Evolutionary conservation across 345 rosid species (phyloP).

Genomic region (Arabis hirsuta): DNA sequence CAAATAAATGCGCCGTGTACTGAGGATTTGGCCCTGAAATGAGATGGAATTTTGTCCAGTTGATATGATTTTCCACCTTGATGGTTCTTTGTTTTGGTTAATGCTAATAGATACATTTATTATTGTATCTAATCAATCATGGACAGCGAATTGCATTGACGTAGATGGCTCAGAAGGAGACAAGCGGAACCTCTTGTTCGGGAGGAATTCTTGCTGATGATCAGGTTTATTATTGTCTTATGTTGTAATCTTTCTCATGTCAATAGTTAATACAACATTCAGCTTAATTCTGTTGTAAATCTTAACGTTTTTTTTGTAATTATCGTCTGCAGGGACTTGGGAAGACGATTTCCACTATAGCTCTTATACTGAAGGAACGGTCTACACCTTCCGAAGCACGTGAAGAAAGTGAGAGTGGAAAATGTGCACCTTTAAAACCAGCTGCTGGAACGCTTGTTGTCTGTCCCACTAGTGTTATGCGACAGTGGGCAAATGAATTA

Average conservation of each 20-base stretch:
- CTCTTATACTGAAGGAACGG: constrained; percentile 91
- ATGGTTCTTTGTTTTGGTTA: constrained; percentile 24
- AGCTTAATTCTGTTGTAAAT: constrained; percentile 15
- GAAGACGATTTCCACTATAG: constrained; percentile 91
- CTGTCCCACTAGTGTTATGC: constrained; percentile 95
- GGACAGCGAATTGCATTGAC: constrained; percentile 91
- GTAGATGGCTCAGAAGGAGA: constrained; percentile 96
- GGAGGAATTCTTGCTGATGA: constrained; percentile 99
- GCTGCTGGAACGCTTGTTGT: constrained; percentile 97
- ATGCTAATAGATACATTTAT: not conserved
- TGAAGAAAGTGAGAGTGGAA: constrained; percentile 55
- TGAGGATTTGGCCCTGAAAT: not conserved
- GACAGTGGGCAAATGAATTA: constrained; percentile 94
- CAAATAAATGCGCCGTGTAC: constrained; percentile 8
- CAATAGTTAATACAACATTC: not conserved
- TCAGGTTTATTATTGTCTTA: constrained; percentile 58
- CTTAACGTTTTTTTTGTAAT: too few relatives aligned
- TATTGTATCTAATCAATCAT: constrained; percentile 24
- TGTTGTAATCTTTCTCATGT: constrained; percentile 27
- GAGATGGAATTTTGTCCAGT: constrained; percentile 15
- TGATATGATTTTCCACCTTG: not conserved
- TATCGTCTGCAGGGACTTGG: constrained; percentile 98
- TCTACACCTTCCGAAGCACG: constrained; percentile 50
- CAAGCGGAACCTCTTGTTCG: constrained; percentile 59
- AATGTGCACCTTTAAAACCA: too few relatives aligned